A percentile compares a stretch with the other conserved stretches of the same genome.
These are phyloP conservation scores for Durio zibethinus DNA, from an alignment of 345 rosid species.

Conservation along the genomic window DNA sequence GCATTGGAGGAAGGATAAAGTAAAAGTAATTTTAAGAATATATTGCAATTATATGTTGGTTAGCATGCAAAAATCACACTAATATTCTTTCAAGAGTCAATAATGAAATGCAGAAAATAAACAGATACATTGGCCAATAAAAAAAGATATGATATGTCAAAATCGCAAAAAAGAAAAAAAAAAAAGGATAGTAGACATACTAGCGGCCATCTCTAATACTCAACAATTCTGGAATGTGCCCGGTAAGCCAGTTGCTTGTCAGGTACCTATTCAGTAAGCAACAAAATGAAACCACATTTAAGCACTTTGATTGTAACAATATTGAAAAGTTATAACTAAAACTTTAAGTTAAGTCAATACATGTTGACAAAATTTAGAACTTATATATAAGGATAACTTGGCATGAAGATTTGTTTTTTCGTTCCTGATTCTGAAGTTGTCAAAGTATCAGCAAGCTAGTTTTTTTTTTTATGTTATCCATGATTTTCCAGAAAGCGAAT, in stretches of 20 bases:
- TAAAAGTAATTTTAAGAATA: not conserved
- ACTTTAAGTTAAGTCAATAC: too few species aligned
- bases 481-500: too few species aligned
- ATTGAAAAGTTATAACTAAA: not conserved
- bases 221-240: not conserved
- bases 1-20: not conserved
- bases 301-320: not conserved
- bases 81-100: not conserved
- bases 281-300: not conserved
- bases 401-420: not conserved
- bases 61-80: not conserved
- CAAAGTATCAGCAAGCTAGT: not conserved
- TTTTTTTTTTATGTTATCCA: not conserved
- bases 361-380: too few species aligned
- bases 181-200: not conserved
- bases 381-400: too few species aligned
- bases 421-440: not conserved
- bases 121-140: too few species aligned
- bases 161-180: not conserved
- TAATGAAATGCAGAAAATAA: not conserved
- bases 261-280: constrained; percentile 8
- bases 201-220: not conserved
- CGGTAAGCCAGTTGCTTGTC: not conserved
- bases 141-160: not conserved
- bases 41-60: not conserved